Evolutionary conservation across 169 alveolate species (phyloP).

Genomic region (Besnoitia besnoiti): DNA sequence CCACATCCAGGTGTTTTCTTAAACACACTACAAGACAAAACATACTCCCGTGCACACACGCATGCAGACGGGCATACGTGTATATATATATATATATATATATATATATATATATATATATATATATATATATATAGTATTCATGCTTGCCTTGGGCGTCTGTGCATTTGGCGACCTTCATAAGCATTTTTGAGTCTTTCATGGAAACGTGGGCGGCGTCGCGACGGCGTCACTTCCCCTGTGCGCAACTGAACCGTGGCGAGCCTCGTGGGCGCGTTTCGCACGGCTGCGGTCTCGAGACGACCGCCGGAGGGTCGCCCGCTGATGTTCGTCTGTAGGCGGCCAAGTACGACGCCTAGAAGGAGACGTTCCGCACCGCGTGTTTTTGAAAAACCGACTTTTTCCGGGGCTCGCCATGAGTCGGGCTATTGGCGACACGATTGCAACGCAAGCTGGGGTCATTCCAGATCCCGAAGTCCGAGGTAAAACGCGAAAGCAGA

Average conservation of each 20-base stretch:
- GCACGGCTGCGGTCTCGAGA: no score
- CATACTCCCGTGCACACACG: no score
- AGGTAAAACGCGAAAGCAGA: constrained; percentile 3
- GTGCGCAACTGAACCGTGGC: no score
- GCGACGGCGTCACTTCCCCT: no score
- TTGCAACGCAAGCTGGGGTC: constrained; percentile 87
- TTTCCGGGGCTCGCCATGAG: constrained; percentile 92
- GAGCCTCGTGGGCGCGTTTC: no score
- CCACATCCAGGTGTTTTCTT: no score
- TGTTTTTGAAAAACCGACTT: constrained; percentile 80
- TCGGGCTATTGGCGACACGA: constrained; percentile 92
- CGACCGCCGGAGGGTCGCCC: background rate
- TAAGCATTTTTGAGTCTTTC: no score
- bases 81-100: background rate
- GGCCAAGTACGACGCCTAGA: constrained; percentile 85
- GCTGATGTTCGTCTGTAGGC: constrained; percentile 70
- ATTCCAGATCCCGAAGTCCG: constrained; percentile 85
- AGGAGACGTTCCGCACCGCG: constrained; percentile 85
- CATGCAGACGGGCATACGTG: background rate
- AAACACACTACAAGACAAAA: no score
- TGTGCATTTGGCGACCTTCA: no score
- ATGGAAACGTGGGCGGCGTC: no score
- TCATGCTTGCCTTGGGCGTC: background rate
- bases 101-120: background rate
- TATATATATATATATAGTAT: background rate